These are phyloP conservation scores for Lentinula guzmanii DNA, from an alignment of 768 basidiomycete genomes.

Conservation along the genomic window DNA sequence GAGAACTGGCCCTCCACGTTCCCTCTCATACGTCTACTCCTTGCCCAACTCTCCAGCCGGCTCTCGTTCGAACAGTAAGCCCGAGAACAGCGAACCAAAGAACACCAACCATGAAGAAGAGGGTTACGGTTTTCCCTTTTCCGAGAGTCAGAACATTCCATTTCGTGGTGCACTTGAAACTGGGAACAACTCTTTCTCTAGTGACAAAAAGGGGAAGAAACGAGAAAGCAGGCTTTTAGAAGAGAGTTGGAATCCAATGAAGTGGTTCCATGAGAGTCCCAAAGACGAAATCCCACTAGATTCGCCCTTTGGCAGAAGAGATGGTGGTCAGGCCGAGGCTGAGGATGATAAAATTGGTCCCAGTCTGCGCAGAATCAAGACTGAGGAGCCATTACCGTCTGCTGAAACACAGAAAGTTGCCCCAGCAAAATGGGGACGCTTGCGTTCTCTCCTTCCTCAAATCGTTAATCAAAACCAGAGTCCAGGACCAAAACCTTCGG, in stretches of 20 bases:
- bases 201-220: slow-evolving; percentile 44
- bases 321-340: slow-evolving; percentile 5
- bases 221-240: slow-evolving; percentile 42
- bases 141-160: slow-evolving; percentile 20
- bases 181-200: slow-evolving; percentile 27
- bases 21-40: slow-evolving; percentile 61
- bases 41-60: slow-evolving; percentile 35
- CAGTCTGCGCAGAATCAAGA: neutral
- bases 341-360: slow-evolving; percentile 7
- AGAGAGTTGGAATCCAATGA: slow-evolving; percentile 48
- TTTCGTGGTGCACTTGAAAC: slow-evolving; percentile 64
- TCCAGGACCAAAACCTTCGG: slow-evolving; percentile 32
- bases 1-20: slow-evolving; percentile 70
- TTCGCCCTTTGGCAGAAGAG: slow-evolving; percentile 18
- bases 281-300: slow-evolving; percentile 37
- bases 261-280: slow-evolving; percentile 50
- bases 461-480: slow-evolving; percentile 33
- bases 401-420: slow-evolving; percentile 17
- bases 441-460: slow-evolving; percentile 62
- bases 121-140: slow-evolving; percentile 22
- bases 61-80: slow-evolving; percentile 19
- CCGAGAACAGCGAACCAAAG: slow-evolving; percentile 20
- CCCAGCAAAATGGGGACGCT: slow-evolving; percentile 51
- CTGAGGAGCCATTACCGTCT: slow-evolving; percentile 12
- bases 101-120: slow-evolving; percentile 30